These are phyloP conservation scores for Pestalotiopsis sp. DNA, from an alignment of 2,329 filamentous ascomycete species.

Conservation along the genomic window DNA sequence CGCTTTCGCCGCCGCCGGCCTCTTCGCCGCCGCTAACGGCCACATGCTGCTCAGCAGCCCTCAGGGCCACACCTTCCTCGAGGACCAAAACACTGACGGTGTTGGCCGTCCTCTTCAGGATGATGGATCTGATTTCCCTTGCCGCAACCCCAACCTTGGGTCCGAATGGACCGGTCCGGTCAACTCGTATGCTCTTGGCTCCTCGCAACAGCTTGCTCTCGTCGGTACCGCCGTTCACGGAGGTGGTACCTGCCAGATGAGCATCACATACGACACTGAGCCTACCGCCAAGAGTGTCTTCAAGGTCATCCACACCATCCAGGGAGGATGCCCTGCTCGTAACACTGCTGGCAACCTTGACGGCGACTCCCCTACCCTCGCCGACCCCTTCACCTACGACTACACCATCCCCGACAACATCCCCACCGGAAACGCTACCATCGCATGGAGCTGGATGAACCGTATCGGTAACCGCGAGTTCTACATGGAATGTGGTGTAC, in stretches of 20 bases:
- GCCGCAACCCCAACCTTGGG: slow-evolving; percentile 63
- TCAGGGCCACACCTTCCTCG: slow-evolving; percentile 55
- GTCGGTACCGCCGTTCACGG: slow-evolving; percentile 78
- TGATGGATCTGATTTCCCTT: slow-evolving; percentile 75
- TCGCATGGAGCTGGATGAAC: slow-evolving; percentile 97
- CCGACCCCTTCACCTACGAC: slow-evolving; percentile 60
- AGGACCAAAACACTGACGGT: slow-evolving; percentile 49
- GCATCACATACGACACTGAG: slow-evolving; percentile 75
- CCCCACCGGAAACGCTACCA: slow-evolving; percentile 73
- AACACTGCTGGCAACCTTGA: slow-evolving; percentile 60
- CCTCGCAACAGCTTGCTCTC: slow-evolving; percentile 64
- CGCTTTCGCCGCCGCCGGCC: slow-evolving; percentile 50
- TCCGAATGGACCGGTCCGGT: slow-evolving; percentile 47
- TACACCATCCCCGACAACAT: slow-evolving; percentile 75
- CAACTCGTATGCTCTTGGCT: slow-evolving; percentile 61
- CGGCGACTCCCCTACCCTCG: slow-evolving; percentile 40
- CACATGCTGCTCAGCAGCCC: slow-evolving; percentile 79
- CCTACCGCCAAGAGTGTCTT: slow-evolving; percentile 71
- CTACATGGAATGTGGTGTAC: slow-evolving; percentile 93
- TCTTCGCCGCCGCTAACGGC: slow-evolving; percentile 62
- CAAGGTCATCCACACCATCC: slow-evolving; percentile 88
- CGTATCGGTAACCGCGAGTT: slow-evolving; percentile 90
- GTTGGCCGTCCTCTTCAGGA: slow-evolving; percentile 56
- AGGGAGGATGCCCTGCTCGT: slow-evolving; percentile 79
- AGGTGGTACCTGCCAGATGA: slow-evolving; percentile 90